Evolutionary conservation across 306 rosid genomes (phyloP).

Genomic region (Quercus parvula): DNA sequence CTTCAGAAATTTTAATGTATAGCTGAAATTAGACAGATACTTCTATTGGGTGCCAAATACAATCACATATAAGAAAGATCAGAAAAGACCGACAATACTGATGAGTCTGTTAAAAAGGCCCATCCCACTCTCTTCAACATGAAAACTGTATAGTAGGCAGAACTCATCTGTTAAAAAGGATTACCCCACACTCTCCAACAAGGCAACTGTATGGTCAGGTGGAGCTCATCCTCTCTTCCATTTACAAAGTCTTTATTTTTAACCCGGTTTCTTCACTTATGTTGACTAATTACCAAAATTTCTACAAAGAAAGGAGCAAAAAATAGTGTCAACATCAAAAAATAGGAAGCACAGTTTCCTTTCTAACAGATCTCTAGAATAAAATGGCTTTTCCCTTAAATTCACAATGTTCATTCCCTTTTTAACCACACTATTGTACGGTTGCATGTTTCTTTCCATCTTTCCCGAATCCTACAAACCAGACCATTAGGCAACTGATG

Average conservation of each 20-base stretch:
- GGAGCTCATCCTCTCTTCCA: too few species aligned
- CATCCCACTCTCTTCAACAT: not conserved
- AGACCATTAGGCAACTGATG: too few species aligned
- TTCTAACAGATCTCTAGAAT: not conserved
- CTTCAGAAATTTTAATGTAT: not conserved
- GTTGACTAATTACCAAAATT: not conserved
- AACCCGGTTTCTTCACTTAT: not conserved
- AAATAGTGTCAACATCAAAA: not conserved
- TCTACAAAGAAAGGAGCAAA: not conserved
- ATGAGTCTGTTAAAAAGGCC: not conserved
- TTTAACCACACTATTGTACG: not conserved
- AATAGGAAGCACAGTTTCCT: not conserved
- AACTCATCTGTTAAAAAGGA: too few species aligned
- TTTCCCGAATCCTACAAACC: not conserved
- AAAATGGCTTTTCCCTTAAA: not conserved
- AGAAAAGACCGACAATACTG: not conserved
- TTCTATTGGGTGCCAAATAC: not conserved
- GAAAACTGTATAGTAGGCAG: too few species aligned
- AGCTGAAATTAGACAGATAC: not conserved
- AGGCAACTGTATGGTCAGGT: too few species aligned
- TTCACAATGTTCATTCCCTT: not conserved
- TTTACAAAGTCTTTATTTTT: too few species aligned
- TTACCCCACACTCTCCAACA: too few species aligned
- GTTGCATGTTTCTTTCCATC: not conserved
- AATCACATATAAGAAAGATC: not conserved